Base-by-base conservation (phyloP, 306 rosid genomes). In the Medicago lupulina region DNA sequence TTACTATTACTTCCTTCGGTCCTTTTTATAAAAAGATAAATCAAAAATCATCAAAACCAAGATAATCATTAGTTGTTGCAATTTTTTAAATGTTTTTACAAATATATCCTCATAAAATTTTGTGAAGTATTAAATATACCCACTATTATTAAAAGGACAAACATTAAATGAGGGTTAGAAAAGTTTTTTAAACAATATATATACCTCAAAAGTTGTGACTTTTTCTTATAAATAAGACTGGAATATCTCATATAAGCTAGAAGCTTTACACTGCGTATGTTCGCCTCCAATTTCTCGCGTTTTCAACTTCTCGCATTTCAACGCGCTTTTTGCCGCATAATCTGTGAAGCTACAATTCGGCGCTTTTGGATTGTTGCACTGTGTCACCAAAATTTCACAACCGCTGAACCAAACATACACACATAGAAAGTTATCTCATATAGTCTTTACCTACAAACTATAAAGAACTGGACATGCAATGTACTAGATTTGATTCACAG, bases 381-480 rank as follows among this genome's bases (percentile, higher is more conserved):
- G 64, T 23, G 9, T 59, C 39, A 25, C 65, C 16, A 25, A 16
- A 59, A 14, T 58, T 23, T 58, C 36, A 25, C 38, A 57, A 57
- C 23, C 36, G 11, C 14, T 6, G 16, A 8, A 23, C 9, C 39
- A 23, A 58, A 23, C 64, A 11, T 23, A 23, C 16, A 6, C 50
- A 7, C 3, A 17, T 11, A 18, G 23, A 41, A 39, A 34, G 38
- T 36, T 82, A 36, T 17, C 47, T 49, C 12, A 55, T 43, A 53
- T 62, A 28, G 40, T 60, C 57, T 67, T 64, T 31, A 13, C 8
- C 71, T 40, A 13, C 25, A 67, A 67, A 78, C 79, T 50, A 13
- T 40, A 41, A 51, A 60, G 47, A 60, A 40, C 19, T 47, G 18
- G 53, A 23, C 18, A 49, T 67, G 19, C 50, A 9, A 67, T 21